Base-by-base conservation (phyloP, 805 yeast genomes). In the Barnettozyma siamensis region DNA sequence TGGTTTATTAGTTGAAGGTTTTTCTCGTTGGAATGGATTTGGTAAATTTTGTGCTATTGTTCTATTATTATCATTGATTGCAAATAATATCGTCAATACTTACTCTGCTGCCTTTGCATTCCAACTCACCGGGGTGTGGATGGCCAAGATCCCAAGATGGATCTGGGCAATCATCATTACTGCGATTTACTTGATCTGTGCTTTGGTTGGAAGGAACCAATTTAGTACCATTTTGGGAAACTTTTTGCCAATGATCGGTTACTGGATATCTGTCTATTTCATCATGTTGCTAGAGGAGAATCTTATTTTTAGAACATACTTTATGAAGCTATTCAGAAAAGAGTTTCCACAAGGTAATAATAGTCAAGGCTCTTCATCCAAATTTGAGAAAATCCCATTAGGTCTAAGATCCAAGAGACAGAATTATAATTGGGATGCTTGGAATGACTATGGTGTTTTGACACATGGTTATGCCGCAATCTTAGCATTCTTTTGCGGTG, bases 231-330 rank as follows among this genome's bases (percentile, higher is more conserved):
- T 88, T 45, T 65, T 87, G 50, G 78, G 87, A 10, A 87, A 87
- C 54, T 87, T 87, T 62, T 66, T 87, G 53, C 95, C 96, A 9
- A 87, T 87, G 95, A 75, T 87, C 44, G 95, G 95, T 2, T 87
- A 87, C 63, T 87, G 96, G 96, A 76, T 85, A 42, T 76, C 89
- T 43, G 84, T 87, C 65, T 88, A 87, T 59, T 76, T 81, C 52
- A 73, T 76, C n/a, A 58, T 87, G 34, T 62, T 86, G 27, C 44
- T 85, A 3, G 86, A 83, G 49, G 96, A 87, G 58, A 85, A 85
- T 54, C 42, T 71, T 4, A 69, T 86, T 15, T 87, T 87, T 65
- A 72, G 96, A 56, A 70, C 60, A 35, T 52, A 64, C 32, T 62
- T 67, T 42, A 57, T 76, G 12, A 61, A 63, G 36, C 42, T 72